Conservation (phyloP, 345 rosid species). For the Erodium maritimum region DNA sequence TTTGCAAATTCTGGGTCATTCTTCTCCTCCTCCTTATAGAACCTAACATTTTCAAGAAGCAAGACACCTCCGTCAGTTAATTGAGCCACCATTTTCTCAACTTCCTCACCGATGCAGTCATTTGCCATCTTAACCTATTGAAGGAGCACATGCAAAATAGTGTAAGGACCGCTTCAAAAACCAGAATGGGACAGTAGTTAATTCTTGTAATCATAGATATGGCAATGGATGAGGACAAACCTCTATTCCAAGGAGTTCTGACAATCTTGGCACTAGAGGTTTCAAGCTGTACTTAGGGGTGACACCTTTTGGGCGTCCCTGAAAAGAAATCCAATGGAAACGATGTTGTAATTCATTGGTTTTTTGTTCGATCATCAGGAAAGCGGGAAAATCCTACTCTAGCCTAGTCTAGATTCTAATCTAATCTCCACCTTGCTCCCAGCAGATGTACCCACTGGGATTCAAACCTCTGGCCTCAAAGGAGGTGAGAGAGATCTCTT, state of each 20-base stretch:
- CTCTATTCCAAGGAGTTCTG: constrained; percentile 80
- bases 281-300: constrained; percentile 88
- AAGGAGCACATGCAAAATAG: not conserved
- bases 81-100: constrained; percentile 64
- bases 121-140: constrained; percentile 53
- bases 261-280: constrained; percentile 74
- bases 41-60: constrained; percentile 84
- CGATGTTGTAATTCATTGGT: too few species aligned
- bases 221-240: constrained; percentile 14
- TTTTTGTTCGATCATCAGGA: too few species aligned
- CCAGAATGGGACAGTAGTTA: not conserved
- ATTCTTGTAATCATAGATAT: not conserved
- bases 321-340: constrained; percentile 10
- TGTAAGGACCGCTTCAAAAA: not conserved
- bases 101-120: constrained; percentile 87
- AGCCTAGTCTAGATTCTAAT: too few species aligned
- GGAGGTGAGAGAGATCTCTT: too few species aligned
- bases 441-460: too few species aligned
- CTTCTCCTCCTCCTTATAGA: constrained; percentile 91
- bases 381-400: too few species aligned
- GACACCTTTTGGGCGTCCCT: constrained; percentile 94
- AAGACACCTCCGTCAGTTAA: constrained; percentile 82
- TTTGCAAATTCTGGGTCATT: constrained; percentile 85
- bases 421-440: too few species aligned
- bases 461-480: too few species aligned